These are phyloP conservation scores for Aspergillus niger DNA, from an alignment of 2,329 filamentous ascomycete genomes.

Conservation along the genomic window DNA sequence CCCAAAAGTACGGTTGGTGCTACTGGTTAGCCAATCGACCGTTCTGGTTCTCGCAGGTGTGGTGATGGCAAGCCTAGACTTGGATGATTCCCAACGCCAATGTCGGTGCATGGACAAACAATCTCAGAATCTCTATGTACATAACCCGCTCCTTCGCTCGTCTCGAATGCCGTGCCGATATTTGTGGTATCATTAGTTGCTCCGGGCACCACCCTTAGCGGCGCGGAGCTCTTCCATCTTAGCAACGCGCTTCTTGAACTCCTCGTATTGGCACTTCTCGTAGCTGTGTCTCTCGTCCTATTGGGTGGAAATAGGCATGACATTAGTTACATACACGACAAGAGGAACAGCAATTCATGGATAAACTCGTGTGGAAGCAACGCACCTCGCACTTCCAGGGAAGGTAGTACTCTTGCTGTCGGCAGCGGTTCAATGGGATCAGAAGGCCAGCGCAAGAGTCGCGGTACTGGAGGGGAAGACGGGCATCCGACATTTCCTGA, in stretches of 20 bases:
- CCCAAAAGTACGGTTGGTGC: background rate
- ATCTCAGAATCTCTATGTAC: constrained; percentile 44
- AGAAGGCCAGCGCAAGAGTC: constrained; percentile 94
- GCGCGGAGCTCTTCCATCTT: constrained; percentile 97
- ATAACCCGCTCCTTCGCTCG: constrained; percentile 36
- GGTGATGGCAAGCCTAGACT: constrained; percentile 17
- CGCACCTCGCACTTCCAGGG: constrained; percentile 96
- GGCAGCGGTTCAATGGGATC: constrained; percentile 94
- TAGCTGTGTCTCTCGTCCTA: constrained; percentile 96
- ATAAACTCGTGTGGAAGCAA: constrained; percentile 32
- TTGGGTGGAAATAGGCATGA: constrained; percentile 1
- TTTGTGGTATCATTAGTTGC: constrained; percentile 62
- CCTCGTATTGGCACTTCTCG: constrained; percentile 98
- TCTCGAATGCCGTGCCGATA: constrained; percentile 28
- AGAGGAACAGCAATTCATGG: background rate
- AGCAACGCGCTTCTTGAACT: constrained; percentile 96
- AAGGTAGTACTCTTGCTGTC: constrained; percentile 86
- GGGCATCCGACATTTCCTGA: constrained; percentile 91
- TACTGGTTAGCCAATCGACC: background rate
- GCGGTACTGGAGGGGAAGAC: constrained; percentile 84
- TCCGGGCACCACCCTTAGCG: constrained; percentile 79
- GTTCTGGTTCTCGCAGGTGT: constrained; percentile 6
- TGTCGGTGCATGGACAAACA: constrained; percentile 37
- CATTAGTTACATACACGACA: constrained; percentile 1
- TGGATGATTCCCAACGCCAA: constrained; percentile 37